Percentiles rank a stretch among this genome's conserved stretches.
Evolutionary conservation across 2,329 filamentous ascomycete species (phyloP).

Genomic region (Monilinia vaccinii-corymbosi): DNA sequence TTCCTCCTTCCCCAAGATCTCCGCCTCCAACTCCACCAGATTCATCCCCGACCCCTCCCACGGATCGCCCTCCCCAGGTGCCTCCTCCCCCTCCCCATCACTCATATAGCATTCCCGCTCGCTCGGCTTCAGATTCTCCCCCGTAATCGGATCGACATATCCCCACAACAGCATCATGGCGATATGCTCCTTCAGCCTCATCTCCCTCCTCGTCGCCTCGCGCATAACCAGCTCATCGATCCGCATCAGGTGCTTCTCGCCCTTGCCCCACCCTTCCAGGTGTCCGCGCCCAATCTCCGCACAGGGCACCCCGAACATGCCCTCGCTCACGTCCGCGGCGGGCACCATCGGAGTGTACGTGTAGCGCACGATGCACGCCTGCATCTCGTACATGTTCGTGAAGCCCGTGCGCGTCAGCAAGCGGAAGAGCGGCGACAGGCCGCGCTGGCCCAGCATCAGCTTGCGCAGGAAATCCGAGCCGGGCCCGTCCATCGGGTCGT

Average conservation of each 20-base stretch:
- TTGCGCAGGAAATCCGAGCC: conserved; percentile 42
- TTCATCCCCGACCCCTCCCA: conserved; percentile 8
- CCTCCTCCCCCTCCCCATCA: conserved; percentile 33
- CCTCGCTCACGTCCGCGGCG: conserved; percentile 30
- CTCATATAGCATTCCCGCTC: conserved; percentile 43
- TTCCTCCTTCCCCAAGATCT: neutral
- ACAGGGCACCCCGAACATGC: conserved; percentile 38
- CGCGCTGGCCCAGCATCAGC: conserved; percentile 51
- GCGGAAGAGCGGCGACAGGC: conserved; percentile 47
- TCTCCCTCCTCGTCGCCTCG: conserved; percentile 43
- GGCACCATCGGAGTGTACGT: conserved; percentile 32
- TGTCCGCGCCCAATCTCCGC: conserved; percentile 43
- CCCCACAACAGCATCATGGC: conserved; percentile 55
- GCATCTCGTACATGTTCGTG: conserved; percentile 39
- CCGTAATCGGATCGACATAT: conserved; percentile 44
- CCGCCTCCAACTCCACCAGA: neutral
- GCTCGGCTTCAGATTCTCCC: conserved; percentile 41
- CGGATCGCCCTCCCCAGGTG: neutral
- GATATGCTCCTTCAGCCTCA: conserved; percentile 46
- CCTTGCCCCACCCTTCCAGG: conserved; percentile 48
- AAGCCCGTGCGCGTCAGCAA: conserved; percentile 50
- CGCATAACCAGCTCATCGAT: conserved; percentile 50
- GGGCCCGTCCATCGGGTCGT: conserved; percentile 49
- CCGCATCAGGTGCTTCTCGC: conserved; percentile 38
- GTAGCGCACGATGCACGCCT: conserved; percentile 51